Conservation (phyloP, 805 yeast genomes). For the Metschnikowia reukaufii region DNA sequence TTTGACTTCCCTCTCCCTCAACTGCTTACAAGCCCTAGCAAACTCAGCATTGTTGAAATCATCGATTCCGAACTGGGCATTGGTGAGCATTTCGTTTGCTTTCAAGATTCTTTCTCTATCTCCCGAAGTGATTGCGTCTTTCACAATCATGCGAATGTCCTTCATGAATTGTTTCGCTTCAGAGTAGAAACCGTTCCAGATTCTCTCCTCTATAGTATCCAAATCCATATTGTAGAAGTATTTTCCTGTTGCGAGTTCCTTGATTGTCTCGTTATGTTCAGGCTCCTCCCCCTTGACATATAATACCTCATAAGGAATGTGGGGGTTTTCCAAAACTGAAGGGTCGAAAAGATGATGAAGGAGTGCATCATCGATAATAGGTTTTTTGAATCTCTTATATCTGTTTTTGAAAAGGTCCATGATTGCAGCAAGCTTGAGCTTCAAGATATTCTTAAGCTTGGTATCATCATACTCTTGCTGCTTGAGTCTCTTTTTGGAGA, state of each 20-base stretch:
- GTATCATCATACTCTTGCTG: conserved; percentile 66
- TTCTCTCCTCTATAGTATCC: conserved; percentile 88
- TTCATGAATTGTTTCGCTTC: conserved; percentile 87
- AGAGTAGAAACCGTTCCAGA: conserved; percentile 95
- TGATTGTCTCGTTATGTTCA: conserved; percentile 64
- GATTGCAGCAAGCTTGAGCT: conserved; percentile 79
- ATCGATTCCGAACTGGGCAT: conserved; percentile 93
- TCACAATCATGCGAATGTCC: conserved; percentile 81
- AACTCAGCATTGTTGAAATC: conserved; percentile 78
- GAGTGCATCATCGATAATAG: conserved; percentile 75
- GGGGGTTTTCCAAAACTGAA: conserved; percentile 37
- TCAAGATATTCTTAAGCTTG: conserved; percentile 78
- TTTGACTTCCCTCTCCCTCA: conserved; percentile 62
- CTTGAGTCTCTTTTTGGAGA: conserved; percentile 46
- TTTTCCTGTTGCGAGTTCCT: conserved; percentile 75
- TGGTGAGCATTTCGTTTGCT: conserved; percentile 94
- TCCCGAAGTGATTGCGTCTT: conserved; percentile 69
- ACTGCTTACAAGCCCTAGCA: conserved; percentile 69
- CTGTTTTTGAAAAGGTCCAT: conserved; percentile 88
- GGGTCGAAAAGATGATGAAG: conserved; percentile 80
- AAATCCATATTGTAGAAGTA: conserved; percentile 84
- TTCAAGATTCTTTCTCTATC: conserved; percentile 79
- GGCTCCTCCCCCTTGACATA: conserved; percentile 48
- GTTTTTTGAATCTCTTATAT: conserved; percentile 88
- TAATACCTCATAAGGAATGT: conserved; percentile 36